Conservation (phyloP, 2,329 filamentous ascomycete species). For the Corniculantispora saksenae region DNA sequence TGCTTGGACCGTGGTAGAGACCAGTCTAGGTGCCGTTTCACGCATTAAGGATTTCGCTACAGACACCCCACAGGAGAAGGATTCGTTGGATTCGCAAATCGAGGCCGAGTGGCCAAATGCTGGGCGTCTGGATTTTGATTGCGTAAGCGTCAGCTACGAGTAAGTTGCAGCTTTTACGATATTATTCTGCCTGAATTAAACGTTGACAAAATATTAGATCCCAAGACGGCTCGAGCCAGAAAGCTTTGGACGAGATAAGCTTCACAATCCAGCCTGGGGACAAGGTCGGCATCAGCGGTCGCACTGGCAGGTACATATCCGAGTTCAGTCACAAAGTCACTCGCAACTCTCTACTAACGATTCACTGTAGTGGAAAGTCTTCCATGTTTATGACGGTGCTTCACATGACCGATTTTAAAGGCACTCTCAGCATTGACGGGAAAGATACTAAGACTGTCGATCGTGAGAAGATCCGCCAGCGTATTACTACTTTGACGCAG, state of each 20-base stretch:
- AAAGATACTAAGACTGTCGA: slow-evolving; percentile 40
- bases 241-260: not conserved
- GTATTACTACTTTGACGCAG: slow-evolving; percentile 47
- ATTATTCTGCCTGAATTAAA: not conserved
- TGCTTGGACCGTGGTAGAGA: not conserved
- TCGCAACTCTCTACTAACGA: no score
- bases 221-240: not conserved
- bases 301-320: slow-evolving; percentile 4
- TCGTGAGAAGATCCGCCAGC: slow-evolving; percentile 40
- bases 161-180: not conserved
- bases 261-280: not conserved
- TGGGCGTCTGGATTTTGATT: not conserved
- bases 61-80: not conserved
- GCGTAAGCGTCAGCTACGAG: not conserved
- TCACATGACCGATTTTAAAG: slow-evolving; percentile 5
- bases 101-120: not conserved
- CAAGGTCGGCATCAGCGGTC: slow-evolving; percentile 12
- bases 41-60: not conserved
- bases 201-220: not conserved
- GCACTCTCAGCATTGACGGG: slow-evolving; percentile 42
- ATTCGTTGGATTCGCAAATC: not conserved
- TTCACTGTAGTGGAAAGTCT: slow-evolving; percentile 5
- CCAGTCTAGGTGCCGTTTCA: not conserved
- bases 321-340: no score
- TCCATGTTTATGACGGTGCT: not conserved